Evolutionary conservation across 305 asterid species (phyloP).

Genomic region (Solanum hybrid): DNA sequence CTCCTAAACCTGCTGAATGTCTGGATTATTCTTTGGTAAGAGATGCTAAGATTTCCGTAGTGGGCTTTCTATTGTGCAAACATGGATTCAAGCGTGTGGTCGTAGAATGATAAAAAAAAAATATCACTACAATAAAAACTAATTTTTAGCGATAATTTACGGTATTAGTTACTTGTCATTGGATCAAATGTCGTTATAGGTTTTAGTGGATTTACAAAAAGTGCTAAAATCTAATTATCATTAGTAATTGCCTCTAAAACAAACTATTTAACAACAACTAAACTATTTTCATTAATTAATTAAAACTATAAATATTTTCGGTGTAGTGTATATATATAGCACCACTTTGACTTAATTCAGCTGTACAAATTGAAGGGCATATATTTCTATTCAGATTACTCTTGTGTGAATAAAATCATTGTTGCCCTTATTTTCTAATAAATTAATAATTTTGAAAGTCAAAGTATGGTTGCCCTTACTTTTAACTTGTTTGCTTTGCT

Average conservation of each 20-base stretch:
- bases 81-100: not conserved
- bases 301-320: not conserved
- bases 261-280: not conserved
- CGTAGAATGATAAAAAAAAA: not conserved
- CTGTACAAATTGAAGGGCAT: not conserved
- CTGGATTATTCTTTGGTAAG: not conserved
- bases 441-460: not conserved
- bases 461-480: not conserved
- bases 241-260: not conserved
- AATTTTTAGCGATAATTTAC: too few species aligned
- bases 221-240: not conserved
- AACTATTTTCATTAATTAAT: not conserved
- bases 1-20: not conserved
- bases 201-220: not conserved
- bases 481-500: not conserved
- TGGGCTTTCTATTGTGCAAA: not conserved
- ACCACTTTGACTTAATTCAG: not conserved
- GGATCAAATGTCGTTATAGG: too few species aligned
- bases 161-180: not conserved
- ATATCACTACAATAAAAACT: too few species aligned
- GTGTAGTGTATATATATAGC: not conserved
- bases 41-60: not conserved
- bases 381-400: not conserved
- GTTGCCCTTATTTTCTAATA: not conserved
- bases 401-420: not conserved